Percentiles rank a stretch among this genome's conserved stretches.
These are phyloP conservation scores for Besnoitia besnoiti DNA, from an alignment of 169 alveolate genomes.

Conservation along the genomic window DNA sequence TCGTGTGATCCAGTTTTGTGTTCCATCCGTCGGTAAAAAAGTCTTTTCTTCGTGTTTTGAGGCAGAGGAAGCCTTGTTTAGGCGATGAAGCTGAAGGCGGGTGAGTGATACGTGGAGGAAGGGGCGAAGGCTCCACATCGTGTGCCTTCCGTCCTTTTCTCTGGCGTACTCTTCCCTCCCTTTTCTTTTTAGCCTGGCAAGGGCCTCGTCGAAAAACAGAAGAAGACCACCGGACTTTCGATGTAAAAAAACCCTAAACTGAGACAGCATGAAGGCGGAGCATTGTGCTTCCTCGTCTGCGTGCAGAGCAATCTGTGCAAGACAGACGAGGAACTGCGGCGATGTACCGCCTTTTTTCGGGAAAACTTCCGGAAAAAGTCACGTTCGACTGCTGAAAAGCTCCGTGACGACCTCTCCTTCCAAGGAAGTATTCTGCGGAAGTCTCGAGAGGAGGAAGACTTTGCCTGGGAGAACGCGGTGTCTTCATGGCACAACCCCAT, in stretches of 20 bases:
- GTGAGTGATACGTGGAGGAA: too few relatives aligned
- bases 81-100: too few relatives aligned
- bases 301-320: background rate
- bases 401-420: conserved; percentile 5
- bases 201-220: background rate
- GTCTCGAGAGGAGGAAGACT: background rate
- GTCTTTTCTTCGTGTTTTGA: background rate
- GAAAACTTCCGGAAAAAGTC: background rate
- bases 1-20: background rate
- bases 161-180: too few relatives aligned
- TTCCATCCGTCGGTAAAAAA: background rate
- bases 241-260: background rate
- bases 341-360: background rate
- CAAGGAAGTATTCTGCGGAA: background rate
- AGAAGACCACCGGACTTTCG: background rate
- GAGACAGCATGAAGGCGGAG: background rate
- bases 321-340: background rate
- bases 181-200: too few relatives aligned
- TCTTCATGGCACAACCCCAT: background rate
- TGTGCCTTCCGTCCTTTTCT: too few relatives aligned
- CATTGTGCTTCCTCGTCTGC: background rate
- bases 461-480: background rate
- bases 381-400: background rate
- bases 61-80: too few relatives aligned
- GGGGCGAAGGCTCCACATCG: too few relatives aligned